Base-by-base conservation (phyloP, 371 early-diverging fungal genomes). In the Apophysomyces trapeziformis region DNA sequence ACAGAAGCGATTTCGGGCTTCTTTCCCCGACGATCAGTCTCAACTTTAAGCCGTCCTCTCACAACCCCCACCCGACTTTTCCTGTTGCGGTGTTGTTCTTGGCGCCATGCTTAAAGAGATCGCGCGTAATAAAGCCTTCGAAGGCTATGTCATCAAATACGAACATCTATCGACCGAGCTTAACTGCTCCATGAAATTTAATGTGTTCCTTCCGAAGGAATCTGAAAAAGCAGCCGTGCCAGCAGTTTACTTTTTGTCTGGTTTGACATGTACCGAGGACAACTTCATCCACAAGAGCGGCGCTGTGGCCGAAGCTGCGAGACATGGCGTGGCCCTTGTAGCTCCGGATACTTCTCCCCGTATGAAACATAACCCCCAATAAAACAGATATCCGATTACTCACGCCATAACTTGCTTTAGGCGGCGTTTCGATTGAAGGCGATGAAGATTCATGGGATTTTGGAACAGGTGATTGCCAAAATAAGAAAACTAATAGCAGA, bases 321-420 rank as follows among this genome's bases (percentile, higher is more conserved):
- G 89, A 63, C 85, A 87, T 47, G 89, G 88, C 26, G 57, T 95
- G 36, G 91, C 90, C 11, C 72, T 96, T 8, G 82, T 95, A 58
- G 88, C 88, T 38, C 95, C 96, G 11, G 95, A 96, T 74, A 95
- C 93, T n/a, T 91, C 91, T 47, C 95, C 96, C 37, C 87, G 94
- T 88, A 50, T 50, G 54, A 50, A 18, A 21, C 21, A 8, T 50
- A 7, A 21, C 21, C 21, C 21, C n/a, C 3, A 26, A 26, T 26
- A 26, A 26, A 26, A 26, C 32, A 3, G 1, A 26, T 26, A 26
- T 3, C 3, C 2, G 32, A 2, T 26, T 26, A 26, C 6, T 16
- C 16, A 57, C 4, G 46, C 16, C 18, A 37, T 54, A 7, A 38
- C 36, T 60, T 50, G 54, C 54, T 46, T 45, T 62, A 81, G 82